Conservation (phyloP, 2,329 filamentous ascomycete genomes). For the Blastomyces emzantsi region DNA sequence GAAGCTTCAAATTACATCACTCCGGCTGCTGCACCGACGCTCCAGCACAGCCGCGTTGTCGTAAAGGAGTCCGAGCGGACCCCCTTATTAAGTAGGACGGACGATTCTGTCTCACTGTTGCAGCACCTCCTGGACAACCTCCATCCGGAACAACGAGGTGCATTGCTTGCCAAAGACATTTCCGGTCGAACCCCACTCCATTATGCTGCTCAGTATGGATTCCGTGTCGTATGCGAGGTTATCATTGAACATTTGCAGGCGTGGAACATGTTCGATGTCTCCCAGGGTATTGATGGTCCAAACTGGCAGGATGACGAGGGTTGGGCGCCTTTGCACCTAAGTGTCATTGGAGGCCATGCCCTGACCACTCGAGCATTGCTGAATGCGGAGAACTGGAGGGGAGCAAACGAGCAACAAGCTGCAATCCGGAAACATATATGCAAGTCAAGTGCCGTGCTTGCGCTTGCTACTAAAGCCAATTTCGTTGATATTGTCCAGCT, state of each 20-base stretch:
- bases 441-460: slow-evolving; percentile 79
- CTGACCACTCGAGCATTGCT: slow-evolving; percentile 75
- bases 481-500: slow-evolving; percentile 76
- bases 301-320: slow-evolving; percentile 92
- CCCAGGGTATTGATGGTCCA: slow-evolving; percentile 74
- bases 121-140: slow-evolving; percentile 58
- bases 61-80: slow-evolving; percentile 56
- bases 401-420: slow-evolving; percentile 49
- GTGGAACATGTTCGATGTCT: slow-evolving; percentile 79
- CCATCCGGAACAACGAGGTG: slow-evolving; percentile 55
- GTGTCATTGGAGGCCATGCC: slow-evolving; percentile 83
- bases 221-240: slow-evolving; percentile 79
- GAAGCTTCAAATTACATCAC: slow-evolving; percentile 67
- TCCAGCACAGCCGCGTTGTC: slow-evolving; percentile 53
- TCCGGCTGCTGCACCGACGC: slow-evolving; percentile 60
- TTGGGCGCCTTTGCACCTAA: slow-evolving; percentile 81
- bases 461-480: slow-evolving; percentile 80
- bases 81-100: slow-evolving; percentile 56
- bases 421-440: slow-evolving; percentile 60
- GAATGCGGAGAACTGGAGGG: slow-evolving; percentile 68
- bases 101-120: slow-evolving; percentile 65
- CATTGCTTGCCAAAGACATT: slow-evolving; percentile 41
- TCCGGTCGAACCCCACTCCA: slow-evolving; percentile 18
- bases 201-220: slow-evolving; percentile 73
- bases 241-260: slow-evolving; percentile 82